Percentiles rank a stretch among this genome's conserved stretches.
phyloP scores from a whole-genome alignment of 1,284 basidiomycete genomes.

The Farysia itapuensis region DNA sequence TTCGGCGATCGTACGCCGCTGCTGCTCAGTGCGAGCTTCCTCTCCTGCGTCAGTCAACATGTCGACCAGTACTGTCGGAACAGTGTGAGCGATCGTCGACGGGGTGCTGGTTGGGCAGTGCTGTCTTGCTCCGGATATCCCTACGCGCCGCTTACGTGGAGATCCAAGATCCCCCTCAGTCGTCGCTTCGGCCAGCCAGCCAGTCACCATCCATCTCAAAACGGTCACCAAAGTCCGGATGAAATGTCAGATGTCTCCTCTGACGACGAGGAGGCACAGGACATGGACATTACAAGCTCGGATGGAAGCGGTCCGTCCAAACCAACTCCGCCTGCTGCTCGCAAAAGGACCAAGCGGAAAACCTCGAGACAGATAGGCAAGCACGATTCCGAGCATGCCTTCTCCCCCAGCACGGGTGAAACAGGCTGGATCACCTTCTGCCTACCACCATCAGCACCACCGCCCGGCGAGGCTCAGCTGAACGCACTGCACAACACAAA shows the following conservation, averaged over 20 bases:
- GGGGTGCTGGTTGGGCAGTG: constrained; percentile 5
- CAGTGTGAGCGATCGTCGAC: background rate
- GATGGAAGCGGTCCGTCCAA: constrained; percentile 2
- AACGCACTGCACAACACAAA: background rate
- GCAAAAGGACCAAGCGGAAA: constrained; percentile 12
- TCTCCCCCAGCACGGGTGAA: constrained; percentile 19
- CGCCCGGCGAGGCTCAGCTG: background rate
- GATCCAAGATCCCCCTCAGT: constrained; percentile 15
- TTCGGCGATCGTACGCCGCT: constrained; percentile 1
- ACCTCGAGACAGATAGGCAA: constrained; percentile 15
- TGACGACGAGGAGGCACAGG: constrained; percentile 7
- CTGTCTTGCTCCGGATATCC: constrained; percentile 32
- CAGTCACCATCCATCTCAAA: background rate
- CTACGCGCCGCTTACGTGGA: constrained; percentile 45
- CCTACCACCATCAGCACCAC: background rate
- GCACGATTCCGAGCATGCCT: constrained; percentile 27
- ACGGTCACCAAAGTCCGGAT: background rate
- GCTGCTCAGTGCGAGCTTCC: constrained; percentile 17
- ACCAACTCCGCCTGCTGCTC: background rate
- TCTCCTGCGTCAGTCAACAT: constrained; percentile 6
- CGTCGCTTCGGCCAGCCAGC: constrained; percentile 6
- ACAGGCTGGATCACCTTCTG: constrained; percentile 28
- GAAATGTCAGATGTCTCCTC: constrained; percentile 13
- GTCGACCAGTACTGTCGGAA: constrained; percentile 5
- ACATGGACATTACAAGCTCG: constrained; percentile 1